Conservation (phyloP, 345 rosid genomes). For the Populus simonii region DNA sequence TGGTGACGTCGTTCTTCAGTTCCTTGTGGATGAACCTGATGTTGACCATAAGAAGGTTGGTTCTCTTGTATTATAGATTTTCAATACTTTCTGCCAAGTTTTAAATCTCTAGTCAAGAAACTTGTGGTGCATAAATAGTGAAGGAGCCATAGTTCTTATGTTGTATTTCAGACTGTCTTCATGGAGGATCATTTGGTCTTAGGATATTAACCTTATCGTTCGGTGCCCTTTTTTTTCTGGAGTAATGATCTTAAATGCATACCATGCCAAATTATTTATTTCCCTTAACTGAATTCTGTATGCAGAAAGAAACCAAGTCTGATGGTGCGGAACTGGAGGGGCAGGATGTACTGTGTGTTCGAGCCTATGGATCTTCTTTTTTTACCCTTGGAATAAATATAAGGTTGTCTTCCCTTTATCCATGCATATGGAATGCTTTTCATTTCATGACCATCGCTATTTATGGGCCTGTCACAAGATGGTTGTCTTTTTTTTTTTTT, state of each 20-base stretch:
- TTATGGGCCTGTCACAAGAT: background rate
- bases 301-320: slow-evolving; percentile 53
- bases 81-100: background rate
- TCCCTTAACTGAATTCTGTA: slow-evolving; percentile 15
- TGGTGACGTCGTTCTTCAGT: slow-evolving; percentile 64
- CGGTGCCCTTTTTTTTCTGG: background rate
- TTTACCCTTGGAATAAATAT: slow-evolving; percentile 86
- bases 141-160: background rate
- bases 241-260: slow-evolving; percentile 11
- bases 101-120: background rate
- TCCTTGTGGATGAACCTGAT: slow-evolving; percentile 51
- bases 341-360: slow-evolving; percentile 71
- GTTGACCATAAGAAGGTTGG: slow-evolving; percentile 48
- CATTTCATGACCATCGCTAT: background rate
- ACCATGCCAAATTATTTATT: background rate
- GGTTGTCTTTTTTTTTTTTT: no score
- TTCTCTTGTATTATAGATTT: slow-evolving; percentile 3
- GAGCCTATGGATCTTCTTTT: slow-evolving; percentile 89
- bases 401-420: slow-evolving; percentile 42
- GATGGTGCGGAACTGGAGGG: slow-evolving; percentile 44
- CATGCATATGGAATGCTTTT: background rate
- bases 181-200: background rate
- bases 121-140: background rate
- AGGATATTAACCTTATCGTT: background rate
- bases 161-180: background rate